phyloP scores from a whole-genome alignment of 208 protist genomes.

The Leishmania aethiopica region DNA sequence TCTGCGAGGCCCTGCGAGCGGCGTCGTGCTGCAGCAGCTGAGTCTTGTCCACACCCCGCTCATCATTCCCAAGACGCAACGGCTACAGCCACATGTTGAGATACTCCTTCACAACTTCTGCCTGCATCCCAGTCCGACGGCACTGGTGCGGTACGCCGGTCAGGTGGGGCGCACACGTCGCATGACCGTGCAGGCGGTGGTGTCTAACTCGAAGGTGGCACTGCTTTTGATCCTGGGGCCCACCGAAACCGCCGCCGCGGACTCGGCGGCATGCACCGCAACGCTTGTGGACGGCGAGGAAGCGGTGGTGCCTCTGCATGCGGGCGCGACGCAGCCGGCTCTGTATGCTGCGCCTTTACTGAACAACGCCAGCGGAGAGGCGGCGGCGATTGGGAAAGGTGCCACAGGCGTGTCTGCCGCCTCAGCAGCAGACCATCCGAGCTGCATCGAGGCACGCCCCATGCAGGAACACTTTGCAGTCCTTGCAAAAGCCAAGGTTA shows the following conservation, averaged over 20 bases:
- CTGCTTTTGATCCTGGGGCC: constrained; percentile 36
- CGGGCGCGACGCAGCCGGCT: background rate
- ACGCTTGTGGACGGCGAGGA: background rate
- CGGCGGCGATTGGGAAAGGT: background rate
- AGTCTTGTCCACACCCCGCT: constrained; percentile 13
- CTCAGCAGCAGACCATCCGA: background rate
- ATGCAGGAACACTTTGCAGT: constrained; percentile 36
- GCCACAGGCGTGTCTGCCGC: background rate
- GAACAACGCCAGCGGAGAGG: background rate
- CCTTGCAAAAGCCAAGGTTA: constrained; percentile 53
- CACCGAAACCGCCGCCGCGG: constrained; percentile 17
- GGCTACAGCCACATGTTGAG: constrained; percentile 13
- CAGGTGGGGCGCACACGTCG: constrained; percentile 34
- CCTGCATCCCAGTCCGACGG: constrained; percentile 43
- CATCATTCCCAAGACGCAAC: constrained; percentile 23
- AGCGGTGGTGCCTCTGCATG: background rate
- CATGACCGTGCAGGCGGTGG: constrained; percentile 45
- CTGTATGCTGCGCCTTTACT: background rate
- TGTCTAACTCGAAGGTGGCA: constrained; percentile 62
- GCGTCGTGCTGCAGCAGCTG: constrained; percentile 24
- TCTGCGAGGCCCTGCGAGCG: constrained; percentile 31
- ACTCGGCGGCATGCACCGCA: background rate
- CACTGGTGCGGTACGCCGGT: constrained; percentile 50
- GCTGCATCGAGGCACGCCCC: background rate
- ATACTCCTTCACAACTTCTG: constrained; percentile 60